Base-by-base conservation (phyloP, 2,329 filamentous ascomycete species). In the Aureobasidium leucospermi region DNA sequence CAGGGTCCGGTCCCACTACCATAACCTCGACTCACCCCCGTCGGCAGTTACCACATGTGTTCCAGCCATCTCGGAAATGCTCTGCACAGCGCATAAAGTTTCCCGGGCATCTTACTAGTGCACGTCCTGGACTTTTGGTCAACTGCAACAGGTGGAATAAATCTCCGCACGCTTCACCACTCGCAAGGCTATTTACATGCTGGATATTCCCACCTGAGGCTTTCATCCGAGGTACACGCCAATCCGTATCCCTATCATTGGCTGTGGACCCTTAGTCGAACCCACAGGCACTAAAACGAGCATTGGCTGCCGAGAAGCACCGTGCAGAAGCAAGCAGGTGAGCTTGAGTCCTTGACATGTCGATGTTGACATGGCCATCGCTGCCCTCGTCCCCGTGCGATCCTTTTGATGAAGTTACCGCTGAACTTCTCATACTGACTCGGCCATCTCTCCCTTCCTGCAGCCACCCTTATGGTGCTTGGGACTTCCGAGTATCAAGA, bases 241-340 rank as follows among this genome's bases (percentile, higher is more conserved):
- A 29, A 53, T 43, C 41, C 41, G 58, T 53, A 59, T 59, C n/a
- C 39, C 39, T 45, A 38, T 32, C 48, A 59, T 59, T 59, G 58
- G 58, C 29, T 41, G 58, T 52, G 58, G 55, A 58, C 55, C 55
- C 55, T 58, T 58, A n/a, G 43, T 48, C 55, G 43, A 58, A 58
- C 34, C 55, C 55, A 48, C 42, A 58, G 43, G 43, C 42, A 58
- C 55, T 48, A 47, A 41, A 23, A 32, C 42, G 55, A 58, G 55
- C 55, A 58, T 48, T 58, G 55, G 55, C 55, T 58, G 43, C 55
- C 55, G 55, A 58, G 42, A 47, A 31, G 34, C 55, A 58, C 55
- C 55, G 55, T 58, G 55, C 55, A 58, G 55, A 58, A 58, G 34
- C 55, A 58, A 58, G 55, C 55, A 58, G 55, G 55, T 58, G 55